phyloP scores from a whole-genome alignment of 306 rosid genomes.

The Cicer pinnatifidum region DNA sequence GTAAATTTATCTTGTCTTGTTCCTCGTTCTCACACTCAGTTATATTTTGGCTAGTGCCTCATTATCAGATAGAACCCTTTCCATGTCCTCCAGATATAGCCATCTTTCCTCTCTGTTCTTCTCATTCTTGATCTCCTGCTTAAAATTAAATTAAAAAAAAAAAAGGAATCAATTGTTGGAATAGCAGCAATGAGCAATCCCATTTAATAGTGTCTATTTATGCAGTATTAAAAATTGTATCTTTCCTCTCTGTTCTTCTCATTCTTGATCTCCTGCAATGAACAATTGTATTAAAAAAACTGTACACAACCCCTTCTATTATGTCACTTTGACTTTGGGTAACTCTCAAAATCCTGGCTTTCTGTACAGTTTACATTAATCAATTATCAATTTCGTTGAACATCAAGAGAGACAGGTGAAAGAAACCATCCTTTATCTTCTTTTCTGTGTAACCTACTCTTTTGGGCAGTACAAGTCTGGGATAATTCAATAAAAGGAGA shows the following conservation, averaged over 20 bases:
- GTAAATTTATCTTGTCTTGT: conserved; percentile 29
- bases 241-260: too few relatives aligned
- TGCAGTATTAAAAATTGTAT: too few relatives aligned
- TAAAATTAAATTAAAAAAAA: conserved; percentile 25
- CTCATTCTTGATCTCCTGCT: conserved; percentile 75
- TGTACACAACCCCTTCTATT: conserved; percentile 2
- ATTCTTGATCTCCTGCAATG: too few relatives aligned
- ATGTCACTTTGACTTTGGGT: not conserved
- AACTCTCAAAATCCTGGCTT: conserved; percentile 22
- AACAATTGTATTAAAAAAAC: not conserved
- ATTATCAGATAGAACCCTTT: conserved; percentile 56
- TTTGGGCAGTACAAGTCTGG: not conserved
- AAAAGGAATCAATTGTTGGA: conserved; percentile 19
- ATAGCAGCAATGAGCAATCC: not conserved
- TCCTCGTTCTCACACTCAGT: conserved; percentile 27
- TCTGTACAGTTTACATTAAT: not conserved
- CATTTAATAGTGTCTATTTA: not conserved
- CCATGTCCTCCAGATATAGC: conserved; percentile 75
- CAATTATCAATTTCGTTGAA: not conserved
- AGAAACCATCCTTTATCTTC: not conserved
- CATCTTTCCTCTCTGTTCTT: conserved; percentile 60
- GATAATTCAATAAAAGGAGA: conserved; percentile 4
- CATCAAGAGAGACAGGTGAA: not conserved
- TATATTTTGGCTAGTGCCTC: conserved; percentile 65
- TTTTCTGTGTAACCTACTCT: conserved; percentile 19